Percentiles rank a stretch among this genome's conserved stretches.
phyloP scores from a whole-genome alignment of 805 yeast genomes.

The Tetrapisispora pingtungensis region DNA sequence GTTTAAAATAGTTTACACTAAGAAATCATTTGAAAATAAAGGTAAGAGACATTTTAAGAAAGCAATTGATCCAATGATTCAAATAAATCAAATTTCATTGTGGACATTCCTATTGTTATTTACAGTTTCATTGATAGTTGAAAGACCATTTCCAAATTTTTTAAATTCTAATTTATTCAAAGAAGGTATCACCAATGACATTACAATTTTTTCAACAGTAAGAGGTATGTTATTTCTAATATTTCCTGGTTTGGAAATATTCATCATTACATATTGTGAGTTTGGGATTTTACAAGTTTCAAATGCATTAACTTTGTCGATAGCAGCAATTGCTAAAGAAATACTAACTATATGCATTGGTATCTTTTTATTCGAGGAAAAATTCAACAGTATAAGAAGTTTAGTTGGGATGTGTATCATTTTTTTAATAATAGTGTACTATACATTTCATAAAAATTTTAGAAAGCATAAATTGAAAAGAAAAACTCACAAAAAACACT shows the following conservation, averaged over 20 bases:
- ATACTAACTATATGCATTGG: conserved; percentile 68
- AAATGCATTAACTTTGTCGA: conserved; percentile 72
- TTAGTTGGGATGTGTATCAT: conserved; percentile 66
- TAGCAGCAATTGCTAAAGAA: conserved; percentile 92
- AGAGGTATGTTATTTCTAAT: conserved; percentile 49
- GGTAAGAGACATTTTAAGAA: conserved; percentile 26
- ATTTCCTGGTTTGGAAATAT: conserved; percentile 81
- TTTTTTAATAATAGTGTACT: conserved; percentile 68
- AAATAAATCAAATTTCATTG: conserved; percentile 79
- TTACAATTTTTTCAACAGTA: conserved; percentile 30
- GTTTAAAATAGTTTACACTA: conserved; percentile 90
- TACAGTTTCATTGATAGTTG: conserved; percentile 53
- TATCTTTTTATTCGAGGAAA: conserved; percentile 62
- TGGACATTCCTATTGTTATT: conserved; percentile 61
- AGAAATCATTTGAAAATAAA: conserved; percentile 56
- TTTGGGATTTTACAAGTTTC: conserved; percentile 74
- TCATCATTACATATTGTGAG: conserved; percentile 82
- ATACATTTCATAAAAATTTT: conserved; percentile 40
- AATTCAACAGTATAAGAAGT: conserved; percentile 49
- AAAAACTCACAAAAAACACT: not conserved
- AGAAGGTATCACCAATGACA: not conserved
- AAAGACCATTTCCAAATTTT: conserved; percentile 41
- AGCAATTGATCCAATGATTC: conserved; percentile 63
- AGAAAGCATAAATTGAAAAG: not conserved
- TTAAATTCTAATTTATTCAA: conserved; percentile 18